Base-by-base conservation (phyloP, 139 green algal genomes). In the Zygnema cylindricum region DNA sequence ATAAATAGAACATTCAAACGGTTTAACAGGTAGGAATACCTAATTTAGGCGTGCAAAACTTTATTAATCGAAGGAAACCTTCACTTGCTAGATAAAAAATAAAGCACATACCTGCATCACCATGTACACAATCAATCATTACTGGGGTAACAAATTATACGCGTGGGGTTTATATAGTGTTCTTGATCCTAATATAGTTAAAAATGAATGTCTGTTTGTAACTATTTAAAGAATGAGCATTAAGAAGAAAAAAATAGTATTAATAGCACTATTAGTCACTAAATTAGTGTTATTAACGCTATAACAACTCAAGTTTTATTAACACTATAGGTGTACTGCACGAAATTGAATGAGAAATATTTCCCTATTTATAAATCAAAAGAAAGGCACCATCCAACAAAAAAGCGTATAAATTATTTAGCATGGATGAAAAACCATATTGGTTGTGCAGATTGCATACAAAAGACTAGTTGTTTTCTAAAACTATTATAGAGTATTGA, bases 41-140 rank as follows among this genome's bases (percentile, higher is more conserved):
- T n/a, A n/a, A n/a, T n/a, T n/a, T n/a, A n/a, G n/a, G n/a, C n/a
- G n/a, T n/a, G n/a, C n/a, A n/a, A n/a, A n/a, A n/a, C n/a, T n/a
- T n/a, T n/a, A n/a, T n/a, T n/a, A n/a, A n/a, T n/a, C n/a, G n/a
- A n/a, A n/a, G n/a, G n/a, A n/a, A n/a, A n/a, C n/a, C n/a, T n/a
- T n/a, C n/a, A n/a, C n/a, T n/a, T n/a, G n/a, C n/a, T n/a, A n/a
- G n/a, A n/a, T n/a, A n/a, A n/a, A n/a, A 79, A 16, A 79, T 25
- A 79, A 54, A 3, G 16, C 3, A 92, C 49, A 85, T 33, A 69
- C 73, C 84, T 49, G 55, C 69, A 1, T 75, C 75, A 77, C 33
- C 41, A 40, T 25, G 49, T 25, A 63, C 16, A 16, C 7, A 63
- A 63, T 7, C 7, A 16, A 63, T 63, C 49, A 63, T 25, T 63